Percentiles rank a stretch among this genome's conserved stretches.
phyloP scores from a whole-genome alignment of 2,329 filamentous ascomycete genomes.

The Colletotrichum zoysiae region DNA sequence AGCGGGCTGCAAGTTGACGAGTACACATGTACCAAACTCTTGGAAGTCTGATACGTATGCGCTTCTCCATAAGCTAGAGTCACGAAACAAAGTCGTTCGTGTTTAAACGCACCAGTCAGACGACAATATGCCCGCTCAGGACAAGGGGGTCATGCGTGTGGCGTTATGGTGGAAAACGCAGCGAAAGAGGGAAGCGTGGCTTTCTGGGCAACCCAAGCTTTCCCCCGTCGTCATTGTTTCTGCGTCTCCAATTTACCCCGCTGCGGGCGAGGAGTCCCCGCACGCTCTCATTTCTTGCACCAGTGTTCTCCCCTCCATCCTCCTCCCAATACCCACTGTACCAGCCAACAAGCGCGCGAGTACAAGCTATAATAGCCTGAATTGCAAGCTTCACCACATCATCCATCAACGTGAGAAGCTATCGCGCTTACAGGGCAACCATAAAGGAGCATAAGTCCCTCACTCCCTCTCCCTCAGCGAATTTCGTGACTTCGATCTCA shows the following conservation, averaged over 20 bases:
- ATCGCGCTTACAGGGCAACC: conserved; percentile 2
- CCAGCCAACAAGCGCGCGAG: conserved; percentile 31
- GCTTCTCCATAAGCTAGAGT: conserved; percentile 10
- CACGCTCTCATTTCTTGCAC: conserved; percentile 29
- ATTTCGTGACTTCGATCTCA: not conserved
- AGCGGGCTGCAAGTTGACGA: conserved; percentile 24
- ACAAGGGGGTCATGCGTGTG: not conserved
- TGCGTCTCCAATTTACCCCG: conserved; percentile 41
- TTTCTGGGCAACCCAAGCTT: conserved; percentile 4
- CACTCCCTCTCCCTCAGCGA: not conserved
- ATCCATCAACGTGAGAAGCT: conserved; percentile 8
- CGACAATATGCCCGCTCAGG: conserved; percentile 20
- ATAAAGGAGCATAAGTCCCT: conserved; percentile 9
- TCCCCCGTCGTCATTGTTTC: conserved; percentile 1
- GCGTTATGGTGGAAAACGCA: conserved; percentile 16
- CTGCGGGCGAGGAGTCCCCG: conserved; percentile 29
- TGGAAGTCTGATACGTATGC: not conserved
- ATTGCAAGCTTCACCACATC: conserved; percentile 25
- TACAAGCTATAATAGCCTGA: conserved; percentile 40
- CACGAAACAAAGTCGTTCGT: not conserved
- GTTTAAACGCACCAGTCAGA: conserved; percentile 35
- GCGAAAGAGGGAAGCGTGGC: conserved; percentile 18
- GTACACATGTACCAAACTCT: not conserved
- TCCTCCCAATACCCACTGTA: conserved; percentile 26
- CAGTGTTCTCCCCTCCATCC: conserved; percentile 12